Conservation (phyloP, 768 basidiomycete species). For the Exsudoporus frostii region DNA sequence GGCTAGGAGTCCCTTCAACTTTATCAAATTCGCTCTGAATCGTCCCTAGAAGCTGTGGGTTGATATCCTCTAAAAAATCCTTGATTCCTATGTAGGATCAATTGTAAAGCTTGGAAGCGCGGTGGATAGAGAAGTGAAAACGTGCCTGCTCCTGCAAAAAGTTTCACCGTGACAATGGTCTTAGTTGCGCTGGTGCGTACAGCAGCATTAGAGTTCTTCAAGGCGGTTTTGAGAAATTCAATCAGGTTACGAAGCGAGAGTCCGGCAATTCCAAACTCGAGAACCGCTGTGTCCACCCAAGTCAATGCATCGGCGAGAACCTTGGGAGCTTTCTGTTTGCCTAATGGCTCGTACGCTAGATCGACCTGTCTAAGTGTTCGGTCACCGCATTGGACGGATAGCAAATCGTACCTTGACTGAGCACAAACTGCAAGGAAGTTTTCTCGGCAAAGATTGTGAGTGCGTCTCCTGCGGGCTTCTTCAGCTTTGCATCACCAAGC, state of each 20-base stretch:
- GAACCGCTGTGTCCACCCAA: slow-evolving; percentile 84
- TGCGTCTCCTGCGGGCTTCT: slow-evolving; percentile 92
- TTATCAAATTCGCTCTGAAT: slow-evolving; percentile 94
- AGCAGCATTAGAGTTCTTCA: slow-evolving; percentile 91
- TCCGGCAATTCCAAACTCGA: slow-evolving; percentile 90
- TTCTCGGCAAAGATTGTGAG: slow-evolving; percentile 84
- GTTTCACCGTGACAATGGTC: slow-evolving; percentile 82
- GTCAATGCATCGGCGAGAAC: slow-evolving; percentile 85
- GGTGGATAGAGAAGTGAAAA: slow-evolving; percentile 3
- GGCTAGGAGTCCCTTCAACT: slow-evolving; percentile 70
- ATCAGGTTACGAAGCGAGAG: slow-evolving; percentile 80
- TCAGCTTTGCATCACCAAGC: slow-evolving; percentile 92
- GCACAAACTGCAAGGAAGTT: slow-evolving; percentile 90
- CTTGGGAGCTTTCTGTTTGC: slow-evolving; percentile 96
- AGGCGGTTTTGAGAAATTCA: slow-evolving; percentile 80
- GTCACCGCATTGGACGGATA: slow-evolving; percentile 4
- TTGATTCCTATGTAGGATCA: slow-evolving; percentile 66
- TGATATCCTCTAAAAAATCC: slow-evolving; percentile 90
- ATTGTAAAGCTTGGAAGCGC: neutral
- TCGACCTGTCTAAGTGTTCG: slow-evolving; percentile 14
- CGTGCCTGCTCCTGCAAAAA: slow-evolving; percentile 88
- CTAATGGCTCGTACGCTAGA: slow-evolving; percentile 87
- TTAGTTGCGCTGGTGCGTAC: slow-evolving; percentile 95
- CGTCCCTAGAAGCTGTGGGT: slow-evolving; percentile 87
- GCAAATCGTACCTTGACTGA: slow-evolving; percentile 72